Percentiles rank a stretch among this genome's conserved stretches.
Conservation (phyloP, 441 rosid genomes). For the Rhodomyrtus psidioides region DNA sequence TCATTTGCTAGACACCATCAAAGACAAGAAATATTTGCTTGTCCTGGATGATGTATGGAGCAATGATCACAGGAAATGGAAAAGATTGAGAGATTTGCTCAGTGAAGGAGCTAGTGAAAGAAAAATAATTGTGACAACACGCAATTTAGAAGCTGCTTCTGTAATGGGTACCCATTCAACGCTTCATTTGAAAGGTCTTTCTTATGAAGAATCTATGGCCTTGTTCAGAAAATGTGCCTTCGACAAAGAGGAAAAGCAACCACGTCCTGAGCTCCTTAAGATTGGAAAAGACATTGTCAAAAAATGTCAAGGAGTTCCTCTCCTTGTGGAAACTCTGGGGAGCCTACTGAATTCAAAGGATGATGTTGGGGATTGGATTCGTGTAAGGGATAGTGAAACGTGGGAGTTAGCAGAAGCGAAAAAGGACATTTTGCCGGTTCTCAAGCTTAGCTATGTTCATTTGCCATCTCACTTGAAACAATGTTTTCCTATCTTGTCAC, state of each 20-base stretch:
- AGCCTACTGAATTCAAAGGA: neutral
- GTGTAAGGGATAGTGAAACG: neutral
- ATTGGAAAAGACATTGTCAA: neutral
- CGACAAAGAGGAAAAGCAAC: neutral
- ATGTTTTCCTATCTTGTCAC: neutral
- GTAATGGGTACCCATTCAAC: neutral
- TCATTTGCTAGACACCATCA: neutral
- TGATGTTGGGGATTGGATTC: neutral
- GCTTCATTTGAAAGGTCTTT: neutral
- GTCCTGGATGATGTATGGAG: neutral
- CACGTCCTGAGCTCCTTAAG: neutral
- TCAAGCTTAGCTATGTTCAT: neutral
- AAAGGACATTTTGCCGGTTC: neutral
- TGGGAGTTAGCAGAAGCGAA: neutral
- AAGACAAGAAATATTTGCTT: neutral
- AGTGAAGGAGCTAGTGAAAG: neutral
- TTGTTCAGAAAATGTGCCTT: neutral
- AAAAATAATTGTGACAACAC: neutral
- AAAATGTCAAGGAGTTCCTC: neutral
- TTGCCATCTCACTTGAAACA: neutral
- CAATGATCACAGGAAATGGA: neutral
- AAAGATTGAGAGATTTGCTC: neutral
- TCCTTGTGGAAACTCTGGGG: neutral
- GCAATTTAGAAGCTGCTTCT: neutral
- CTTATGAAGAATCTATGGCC: accelerated